These are phyloP conservation scores for Cercospora zeae-maydis DNA, from an alignment of 2,329 filamentous ascomycete species.

Conservation along the genomic window DNA sequence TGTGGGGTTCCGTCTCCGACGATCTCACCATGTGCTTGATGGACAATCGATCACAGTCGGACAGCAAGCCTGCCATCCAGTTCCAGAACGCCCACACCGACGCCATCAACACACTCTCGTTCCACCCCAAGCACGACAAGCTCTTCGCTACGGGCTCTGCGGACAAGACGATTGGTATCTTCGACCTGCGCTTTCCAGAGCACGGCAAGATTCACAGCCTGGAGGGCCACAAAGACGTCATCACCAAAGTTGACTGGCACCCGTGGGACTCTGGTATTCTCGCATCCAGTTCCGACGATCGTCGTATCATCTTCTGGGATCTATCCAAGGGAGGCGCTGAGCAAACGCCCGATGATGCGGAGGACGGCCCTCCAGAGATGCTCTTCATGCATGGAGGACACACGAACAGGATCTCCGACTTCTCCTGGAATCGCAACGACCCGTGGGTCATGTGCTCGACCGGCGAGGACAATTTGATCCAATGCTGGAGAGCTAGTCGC, in stretches of 20 bases:
- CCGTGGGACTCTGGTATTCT: slow-evolving; percentile 84
- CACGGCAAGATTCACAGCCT: slow-evolving; percentile 87
- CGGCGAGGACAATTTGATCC: slow-evolving; percentile 92
- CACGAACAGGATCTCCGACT: slow-evolving; percentile 94
- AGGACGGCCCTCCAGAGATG: slow-evolving; percentile 93
- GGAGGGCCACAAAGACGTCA: slow-evolving; percentile 81
- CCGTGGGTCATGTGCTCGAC: slow-evolving; percentile 95
- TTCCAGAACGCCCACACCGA: slow-evolving; percentile 78
- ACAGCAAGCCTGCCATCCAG: slow-evolving; percentile 52
- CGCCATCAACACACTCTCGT: slow-evolving; percentile 92
- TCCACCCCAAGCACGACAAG: slow-evolving; percentile 88
- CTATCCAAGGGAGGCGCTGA: slow-evolving; percentile 87
- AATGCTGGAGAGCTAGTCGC: slow-evolving; percentile 61
- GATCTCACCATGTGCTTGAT: slow-evolving; percentile 90
- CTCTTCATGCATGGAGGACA: slow-evolving; percentile 99
- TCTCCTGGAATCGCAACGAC: slow-evolving; percentile 95
- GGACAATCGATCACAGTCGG: slow-evolving; percentile 68
- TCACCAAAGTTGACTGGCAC: slow-evolving; percentile 93
- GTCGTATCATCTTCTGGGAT: slow-evolving; percentile 95
- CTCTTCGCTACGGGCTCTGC: slow-evolving; percentile 89
- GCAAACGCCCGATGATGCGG: slow-evolving; percentile 88
- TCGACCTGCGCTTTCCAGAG: slow-evolving; percentile 69
- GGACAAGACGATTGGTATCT: slow-evolving; percentile 91
- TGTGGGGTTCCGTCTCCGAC: slow-evolving; percentile 92
- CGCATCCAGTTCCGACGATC: slow-evolving; percentile 87